Conservation (phyloP, 129 eudicot species). For the Glebionis coronaria region DNA sequence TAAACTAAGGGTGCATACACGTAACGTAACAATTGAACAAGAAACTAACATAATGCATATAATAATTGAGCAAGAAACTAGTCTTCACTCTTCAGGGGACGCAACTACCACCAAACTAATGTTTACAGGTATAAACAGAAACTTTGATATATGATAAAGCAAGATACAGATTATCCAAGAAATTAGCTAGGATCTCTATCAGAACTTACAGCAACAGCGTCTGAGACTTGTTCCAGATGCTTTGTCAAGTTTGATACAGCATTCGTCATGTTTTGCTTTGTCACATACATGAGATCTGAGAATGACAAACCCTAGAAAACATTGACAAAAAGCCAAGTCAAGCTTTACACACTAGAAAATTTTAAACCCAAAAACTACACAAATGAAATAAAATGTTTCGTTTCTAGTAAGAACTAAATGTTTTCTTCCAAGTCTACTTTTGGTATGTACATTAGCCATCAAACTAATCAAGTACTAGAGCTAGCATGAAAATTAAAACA, state of each 20-base stretch:
- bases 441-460: conserved; percentile 11
- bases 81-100: not conserved
- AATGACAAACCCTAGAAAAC: conserved; percentile 63
- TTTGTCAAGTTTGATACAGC: conserved; percentile 84
- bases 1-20: not conserved
- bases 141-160: conserved; percentile 12
- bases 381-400: not conserved
- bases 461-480: not conserved
- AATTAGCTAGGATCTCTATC: not conserved
- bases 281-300: conserved; percentile 91
- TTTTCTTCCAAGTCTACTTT: conserved; percentile 17
- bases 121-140: not conserved
- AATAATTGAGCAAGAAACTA: no score
- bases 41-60: no score
- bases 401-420: not conserved
- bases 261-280: conserved; percentile 66
- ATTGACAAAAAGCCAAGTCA: conserved; percentile 23
- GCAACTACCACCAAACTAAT: not conserved
- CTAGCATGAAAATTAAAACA: not conserved
- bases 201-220: conserved; percentile 77
- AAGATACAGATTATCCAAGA: not conserved
- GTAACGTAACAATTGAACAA: no score
- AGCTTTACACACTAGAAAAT: conserved; percentile 9
- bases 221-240: conserved; percentile 80
- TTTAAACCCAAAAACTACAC: not conserved